Evolutionary conservation across 2,329 filamentous ascomycete genomes (phyloP), one percentile per base, ranked within the genome.

Genomic region (Aspergillus tubingensis): DNA sequence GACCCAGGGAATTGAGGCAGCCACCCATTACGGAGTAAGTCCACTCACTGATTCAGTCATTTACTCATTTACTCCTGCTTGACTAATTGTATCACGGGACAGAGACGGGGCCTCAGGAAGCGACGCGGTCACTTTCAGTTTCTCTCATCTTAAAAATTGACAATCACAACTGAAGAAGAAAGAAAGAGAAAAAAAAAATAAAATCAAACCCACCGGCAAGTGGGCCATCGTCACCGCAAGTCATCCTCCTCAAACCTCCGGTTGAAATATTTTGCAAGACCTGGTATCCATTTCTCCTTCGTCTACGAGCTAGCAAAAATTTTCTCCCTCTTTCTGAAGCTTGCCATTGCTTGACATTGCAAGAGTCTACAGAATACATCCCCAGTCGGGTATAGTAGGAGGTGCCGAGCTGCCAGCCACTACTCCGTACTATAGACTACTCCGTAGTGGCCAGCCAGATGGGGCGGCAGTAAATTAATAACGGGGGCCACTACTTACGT

Each of bases 181-280:
- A 36, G 5, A 13, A 5, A 36, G 7, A 36, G 11, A 30, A 4
- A 4, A 11, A 30, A 30, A 11, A 30, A 10, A 30, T 30, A 4
- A 10, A 30, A 10, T 11, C 10, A 5, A 23, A 27, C 11, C 13
- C n/a, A 32, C 53, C 23, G 15, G 23, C 27, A 19, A 32, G 52
- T 54, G 52, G 52, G 52, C 52, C 52, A 30, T 30, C 15, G 52
- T 54, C 52, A 49, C 44, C 44, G 44, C 23, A 44, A 44, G 41
- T 49, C 23, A 49, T 25, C 44, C 44, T 30, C 21, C 44, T 49
- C 44, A 49, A 30, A 23, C 44, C 44, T 23, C 44, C 23, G 44
- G 39, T n/a, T 19, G 39, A 43, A n/a, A 43, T 19, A 17, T 5
- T 43, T 43, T 19, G 7, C 7, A 43, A n/a, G 7, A 10, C 39